These are phyloP conservation scores for Pichia sp. DNA, from an alignment of 1,139 yeast species.

Conservation along the genomic window DNA sequence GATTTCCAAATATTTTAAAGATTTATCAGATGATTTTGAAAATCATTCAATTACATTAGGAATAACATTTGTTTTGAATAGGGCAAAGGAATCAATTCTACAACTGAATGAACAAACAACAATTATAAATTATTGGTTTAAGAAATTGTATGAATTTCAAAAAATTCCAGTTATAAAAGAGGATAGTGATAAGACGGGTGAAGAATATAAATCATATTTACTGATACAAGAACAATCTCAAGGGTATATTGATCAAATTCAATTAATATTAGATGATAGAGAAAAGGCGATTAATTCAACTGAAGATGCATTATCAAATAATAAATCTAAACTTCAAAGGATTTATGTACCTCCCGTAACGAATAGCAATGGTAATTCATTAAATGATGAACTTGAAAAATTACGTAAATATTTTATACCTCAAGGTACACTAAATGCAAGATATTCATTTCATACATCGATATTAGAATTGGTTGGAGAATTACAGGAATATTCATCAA, in stretches of 20 bases:
- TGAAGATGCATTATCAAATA: slow-evolving; percentile 22
- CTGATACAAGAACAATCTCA: slow-evolving; percentile 68
- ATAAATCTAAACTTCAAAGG: slow-evolving; percentile 1
- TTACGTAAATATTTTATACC: slow-evolving; percentile 32
- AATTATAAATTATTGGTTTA: slow-evolving; percentile 50
- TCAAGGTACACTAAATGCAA: slow-evolving; percentile 23
- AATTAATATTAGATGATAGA: slow-evolving; percentile 53
- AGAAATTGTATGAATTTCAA: slow-evolving; percentile 40
- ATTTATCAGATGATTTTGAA: background rate
- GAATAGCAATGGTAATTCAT: background rate
- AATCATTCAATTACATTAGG: slow-evolving; percentile 16
- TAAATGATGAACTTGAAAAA: slow-evolving; percentile 29
- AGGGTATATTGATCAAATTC: slow-evolving; percentile 56
- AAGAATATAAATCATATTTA: slow-evolving; percentile 69
- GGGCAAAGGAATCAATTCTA: slow-evolving; percentile 24
- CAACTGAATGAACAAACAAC: slow-evolving; percentile 53
- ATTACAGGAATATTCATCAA: background rate
- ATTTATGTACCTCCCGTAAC: background rate
- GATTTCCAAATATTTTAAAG: slow-evolving; percentile 1
- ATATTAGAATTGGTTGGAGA: slow-evolving; percentile 14
- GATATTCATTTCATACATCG: slow-evolving; percentile 19
- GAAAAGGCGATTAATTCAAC: slow-evolving; percentile 35
- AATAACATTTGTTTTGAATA: slow-evolving; percentile 9
- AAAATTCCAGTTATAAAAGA: slow-evolving; percentile 35
- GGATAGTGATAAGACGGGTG: slow-evolving; percentile 47